Conservation (phyloP, 2,329 filamentous ascomycete genomes). For the Trichoderma lentiforme region DNA sequence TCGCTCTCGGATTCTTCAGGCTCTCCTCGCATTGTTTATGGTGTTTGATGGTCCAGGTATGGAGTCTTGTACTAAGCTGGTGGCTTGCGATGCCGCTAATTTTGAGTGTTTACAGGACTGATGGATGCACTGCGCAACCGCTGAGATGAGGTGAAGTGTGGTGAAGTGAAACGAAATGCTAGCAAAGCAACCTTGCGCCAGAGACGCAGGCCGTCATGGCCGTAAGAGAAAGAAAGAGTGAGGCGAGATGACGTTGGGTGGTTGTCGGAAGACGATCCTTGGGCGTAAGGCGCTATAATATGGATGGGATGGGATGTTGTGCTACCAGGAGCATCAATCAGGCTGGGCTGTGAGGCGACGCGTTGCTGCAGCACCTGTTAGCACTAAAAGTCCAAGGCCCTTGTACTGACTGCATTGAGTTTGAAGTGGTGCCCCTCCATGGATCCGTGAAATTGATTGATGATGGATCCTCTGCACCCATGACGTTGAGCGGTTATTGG, state of each 20-base stretch:
- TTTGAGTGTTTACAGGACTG: background rate
- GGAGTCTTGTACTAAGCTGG: too few species aligned
- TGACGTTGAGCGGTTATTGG: constrained; percentile 6
- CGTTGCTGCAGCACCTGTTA: constrained; percentile 1
- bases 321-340: background rate
- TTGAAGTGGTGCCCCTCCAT: background rate
- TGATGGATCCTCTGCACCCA: background rate
- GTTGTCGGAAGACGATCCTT: background rate
- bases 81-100: background rate
- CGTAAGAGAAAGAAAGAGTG: background rate
- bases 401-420: background rate
- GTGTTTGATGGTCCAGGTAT: background rate
- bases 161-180: background rate
- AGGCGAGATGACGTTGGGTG: constrained; percentile 4
- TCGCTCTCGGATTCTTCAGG: background rate
- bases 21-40: constrained; percentile 1
- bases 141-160: background rate
- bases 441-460: background rate
- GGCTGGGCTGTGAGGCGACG: constrained; percentile 6
- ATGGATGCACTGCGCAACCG: background rate
- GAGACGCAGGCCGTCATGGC: constrained; percentile 15
- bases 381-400: background rate
- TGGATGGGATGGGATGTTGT: background rate
- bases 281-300: background rate
- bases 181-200: constrained; percentile 8